A percentile compares a stretch with the other conserved stretches of the same genome.
Conservation (phyloP, 345 rosid species). For the Salix purpurea region DNA sequence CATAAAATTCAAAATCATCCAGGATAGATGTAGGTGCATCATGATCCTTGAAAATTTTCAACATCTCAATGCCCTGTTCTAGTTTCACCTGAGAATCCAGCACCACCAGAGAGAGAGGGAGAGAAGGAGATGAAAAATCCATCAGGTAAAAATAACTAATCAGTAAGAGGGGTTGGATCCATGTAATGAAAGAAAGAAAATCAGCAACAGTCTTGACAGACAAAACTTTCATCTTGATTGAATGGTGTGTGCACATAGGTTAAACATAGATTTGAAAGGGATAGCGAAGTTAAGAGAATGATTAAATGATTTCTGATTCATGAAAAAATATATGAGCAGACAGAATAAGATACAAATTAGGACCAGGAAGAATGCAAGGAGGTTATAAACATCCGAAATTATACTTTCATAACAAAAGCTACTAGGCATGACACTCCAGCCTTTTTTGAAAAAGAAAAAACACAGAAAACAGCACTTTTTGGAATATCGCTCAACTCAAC, state of each 20-base stretch:
- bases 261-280: background rate
- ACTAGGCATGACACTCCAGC: background rate
- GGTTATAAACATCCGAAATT: background rate
- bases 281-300: background rate
- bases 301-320: background rate
- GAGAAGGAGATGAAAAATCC: background rate
- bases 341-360: background rate
- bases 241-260: background rate
- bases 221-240: background rate
- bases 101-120: background rate
- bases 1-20: constrained; percentile 60
- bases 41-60: constrained; percentile 58
- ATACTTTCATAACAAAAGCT: background rate
- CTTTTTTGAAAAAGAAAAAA: background rate
- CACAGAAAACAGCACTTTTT: background rate
- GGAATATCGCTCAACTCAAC: background rate
- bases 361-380: background rate
- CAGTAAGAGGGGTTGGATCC: background rate
- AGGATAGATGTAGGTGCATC: constrained; percentile 48
- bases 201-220: background rate
- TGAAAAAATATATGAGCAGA: background rate
- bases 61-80: constrained; percentile 64
- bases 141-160: constrained; percentile 1
- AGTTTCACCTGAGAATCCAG: constrained; percentile 47
- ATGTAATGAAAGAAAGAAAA: background rate